Evolutionary conservation across 2,329 filamentous ascomycete species (phyloP), one percentile per base, ranked within the genome.

Genomic region (Sphaceloma murrayae): DNA sequence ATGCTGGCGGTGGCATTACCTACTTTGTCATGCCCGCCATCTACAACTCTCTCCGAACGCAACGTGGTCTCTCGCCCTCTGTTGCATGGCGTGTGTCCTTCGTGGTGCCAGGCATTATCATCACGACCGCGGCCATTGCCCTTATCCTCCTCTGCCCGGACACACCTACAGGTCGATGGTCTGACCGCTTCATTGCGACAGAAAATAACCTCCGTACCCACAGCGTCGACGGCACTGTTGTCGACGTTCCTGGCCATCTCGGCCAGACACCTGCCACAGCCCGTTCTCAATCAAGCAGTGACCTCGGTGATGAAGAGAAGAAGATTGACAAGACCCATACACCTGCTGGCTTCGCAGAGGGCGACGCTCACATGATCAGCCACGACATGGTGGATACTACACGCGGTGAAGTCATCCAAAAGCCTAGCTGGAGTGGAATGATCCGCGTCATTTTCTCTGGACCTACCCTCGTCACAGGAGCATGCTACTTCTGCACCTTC

Each of bases 11-110:
- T 51, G 88, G 88, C 46, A 82, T 94, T 52, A 94, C 87, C 2
- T 94, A 94, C 67, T 93, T 94, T 61, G 75, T 89, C 54, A 94
- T 94, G 86, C 87, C 88, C 2, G 85, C 85, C 4, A 79, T 94
- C 46, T 91, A 82, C 62, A 82, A 93, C 62, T 84, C 82, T 0
- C 69, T 94, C 16, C 74, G 83, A 16, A 56, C 64, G 5, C 57
- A 70, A 1, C 70, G 70, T 38, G 75, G 78, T 5, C 67, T 89
- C 45, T 66, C 70, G 1, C 64, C 77, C 2, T 78, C 83, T 53
- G 72, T 78, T 27, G 82, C 87, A 2, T 94, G 88, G 87, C 76
- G 87, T 18, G 76, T 94, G 1, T 74, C 85, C 2, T 94, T 93
- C 59, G 68, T 94, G 49, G 81, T 93, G 4, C 87, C 87, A 0